Percentiles rank a stretch among this genome's conserved stretches.
Evolutionary conservation across 495 filamentous ascomycete genomes (phyloP).

Genomic region (Trichoderma parareesei): DNA sequence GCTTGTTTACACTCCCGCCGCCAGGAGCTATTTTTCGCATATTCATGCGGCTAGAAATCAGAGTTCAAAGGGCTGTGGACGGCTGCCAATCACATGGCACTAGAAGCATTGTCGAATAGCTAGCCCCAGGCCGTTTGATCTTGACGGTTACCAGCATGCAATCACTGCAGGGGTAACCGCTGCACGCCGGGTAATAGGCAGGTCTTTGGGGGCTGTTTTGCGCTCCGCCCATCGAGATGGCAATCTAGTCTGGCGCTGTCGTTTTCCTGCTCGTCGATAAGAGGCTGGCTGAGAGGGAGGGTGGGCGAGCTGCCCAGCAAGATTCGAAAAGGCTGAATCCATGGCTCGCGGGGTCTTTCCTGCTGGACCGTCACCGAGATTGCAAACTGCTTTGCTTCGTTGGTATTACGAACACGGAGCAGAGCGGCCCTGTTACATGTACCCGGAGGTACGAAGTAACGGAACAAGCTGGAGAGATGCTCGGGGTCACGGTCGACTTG

Average conservation of each 20-base stretch:
- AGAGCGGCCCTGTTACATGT: neutral
- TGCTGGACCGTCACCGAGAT: neutral
- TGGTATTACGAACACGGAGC: neutral
- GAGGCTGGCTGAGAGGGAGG: neutral
- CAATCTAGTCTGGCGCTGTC: neutral
- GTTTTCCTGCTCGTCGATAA: neutral
- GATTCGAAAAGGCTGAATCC: neutral
- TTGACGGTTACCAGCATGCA: conserved; percentile 6
- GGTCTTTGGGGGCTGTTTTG: neutral
- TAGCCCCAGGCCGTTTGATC: conserved; percentile 5
- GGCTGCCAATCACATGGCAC: conserved; percentile 7
- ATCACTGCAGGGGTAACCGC: conserved; percentile 8
- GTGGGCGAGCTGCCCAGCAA: neutral
- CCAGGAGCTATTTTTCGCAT: conserved; percentile 3
- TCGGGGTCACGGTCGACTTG: neutral
- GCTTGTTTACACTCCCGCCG: neutral
- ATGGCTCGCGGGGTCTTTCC: neutral
- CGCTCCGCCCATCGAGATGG: conserved; percentile 1
- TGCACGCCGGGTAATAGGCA: conserved; percentile 2
- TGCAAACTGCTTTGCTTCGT: neutral
- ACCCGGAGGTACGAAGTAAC: no score
- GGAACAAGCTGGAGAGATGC: neutral
- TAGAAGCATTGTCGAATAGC: conserved; percentile 1
- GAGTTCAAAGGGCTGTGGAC: conserved; percentile 2
- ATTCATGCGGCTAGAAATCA: neutral